A percentile compares a stretch with the other conserved stretches of the same genome.
phyloP scores from a whole-genome alignment of 192 early-diverging fungal species.

The Coemansia sp. region DNA sequence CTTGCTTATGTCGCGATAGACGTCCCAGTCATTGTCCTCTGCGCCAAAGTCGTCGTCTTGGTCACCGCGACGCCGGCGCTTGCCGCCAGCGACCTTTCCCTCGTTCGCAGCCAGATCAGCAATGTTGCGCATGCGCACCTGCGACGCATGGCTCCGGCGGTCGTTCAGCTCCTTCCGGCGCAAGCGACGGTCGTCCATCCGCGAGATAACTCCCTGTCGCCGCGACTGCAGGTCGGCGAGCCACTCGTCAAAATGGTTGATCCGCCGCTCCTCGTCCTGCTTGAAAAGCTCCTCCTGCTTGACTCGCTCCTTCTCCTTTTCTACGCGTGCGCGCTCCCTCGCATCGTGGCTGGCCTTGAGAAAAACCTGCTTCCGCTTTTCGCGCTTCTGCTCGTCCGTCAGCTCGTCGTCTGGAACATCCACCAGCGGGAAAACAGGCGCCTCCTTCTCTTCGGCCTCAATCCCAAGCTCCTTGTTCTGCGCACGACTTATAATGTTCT shows the following conservation, averaged over 20 bases:
- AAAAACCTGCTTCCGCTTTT: conserved; percentile 82
- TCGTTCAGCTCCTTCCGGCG: conserved; percentile 79
- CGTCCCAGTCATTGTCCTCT: conserved; percentile 89
- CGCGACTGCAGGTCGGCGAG: conserved; percentile 64
- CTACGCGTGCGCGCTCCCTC: conserved; percentile 67
- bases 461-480: conserved; percentile 80
- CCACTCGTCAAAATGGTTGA: conserved; percentile 71
- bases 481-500: conserved; percentile 66
- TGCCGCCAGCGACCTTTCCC: conserved; percentile 4
- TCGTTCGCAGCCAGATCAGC: conserved; percentile 73
- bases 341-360: conserved; percentile 78
- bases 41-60: conserved; percentile 90
- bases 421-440: conserved; percentile 72
- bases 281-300: conserved; percentile 59
- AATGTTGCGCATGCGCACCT: conserved; percentile 82
- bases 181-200: conserved; percentile 68
- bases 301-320: conserved; percentile 66
- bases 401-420: conserved; percentile 81
- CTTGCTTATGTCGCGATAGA: conserved; percentile 89
- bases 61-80: conserved; percentile 51
- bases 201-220: conserved; percentile 63
- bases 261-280: conserved; percentile 72
- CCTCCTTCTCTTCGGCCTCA: conserved; percentile 74
- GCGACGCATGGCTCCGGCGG: conserved; percentile 83
- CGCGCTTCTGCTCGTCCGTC: conserved; percentile 72